phyloP scores from a whole-genome alignment of 345 rosid genomes.

The Alliaria petiolata region DNA sequence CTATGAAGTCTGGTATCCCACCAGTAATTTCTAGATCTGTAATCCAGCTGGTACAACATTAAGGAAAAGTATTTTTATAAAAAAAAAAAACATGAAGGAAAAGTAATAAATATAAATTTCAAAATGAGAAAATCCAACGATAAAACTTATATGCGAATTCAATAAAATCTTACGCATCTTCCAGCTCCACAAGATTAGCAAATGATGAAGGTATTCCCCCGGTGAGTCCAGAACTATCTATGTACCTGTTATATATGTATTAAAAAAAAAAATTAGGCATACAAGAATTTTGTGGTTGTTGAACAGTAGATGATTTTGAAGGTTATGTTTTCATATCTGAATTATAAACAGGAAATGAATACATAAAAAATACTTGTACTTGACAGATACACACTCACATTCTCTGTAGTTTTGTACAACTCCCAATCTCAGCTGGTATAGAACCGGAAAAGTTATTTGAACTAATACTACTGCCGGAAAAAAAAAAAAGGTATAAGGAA shows the following conservation, averaged over 20 bases:
- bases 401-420: constrained; percentile 35
- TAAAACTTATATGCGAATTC: neutral
- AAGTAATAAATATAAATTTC: constrained; percentile 1
- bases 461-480: constrained; percentile 35
- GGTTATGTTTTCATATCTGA: neutral
- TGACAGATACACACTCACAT: constrained; percentile 48
- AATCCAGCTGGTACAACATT: constrained; percentile 37
- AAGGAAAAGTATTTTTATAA: neutral
- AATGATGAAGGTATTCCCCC: constrained; percentile 55
- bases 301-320: neutral
- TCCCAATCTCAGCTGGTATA: constrained; percentile 64
- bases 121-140: neutral
- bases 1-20: constrained; percentile 52
- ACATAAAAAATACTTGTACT: neutral
- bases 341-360: neutral
- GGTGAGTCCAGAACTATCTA: constrained; percentile 47
- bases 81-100: neutral
- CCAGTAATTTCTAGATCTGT: constrained; percentile 43
- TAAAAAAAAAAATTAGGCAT: too few relatives aligned
- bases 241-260: constrained; percentile 39
- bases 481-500: constrained; percentile 5
- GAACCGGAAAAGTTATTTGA: constrained; percentile 63
- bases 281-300: neutral
- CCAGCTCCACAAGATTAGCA: constrained; percentile 33
- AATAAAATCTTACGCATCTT: constrained; percentile 16